phyloP scores from a whole-genome alignment of 1,284 basidiomycete genomes.

The Tylopilus orsonianus region DNA sequence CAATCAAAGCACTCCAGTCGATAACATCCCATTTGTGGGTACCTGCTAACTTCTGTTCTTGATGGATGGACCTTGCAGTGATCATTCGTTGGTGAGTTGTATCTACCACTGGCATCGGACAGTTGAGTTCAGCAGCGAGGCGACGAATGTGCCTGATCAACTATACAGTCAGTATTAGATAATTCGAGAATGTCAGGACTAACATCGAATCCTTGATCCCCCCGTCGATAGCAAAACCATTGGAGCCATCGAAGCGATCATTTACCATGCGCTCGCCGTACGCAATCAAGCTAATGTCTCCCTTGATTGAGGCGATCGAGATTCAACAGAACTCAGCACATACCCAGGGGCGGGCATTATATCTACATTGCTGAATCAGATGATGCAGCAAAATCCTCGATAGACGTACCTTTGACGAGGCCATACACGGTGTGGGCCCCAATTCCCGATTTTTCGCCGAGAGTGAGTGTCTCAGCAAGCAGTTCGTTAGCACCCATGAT shows the following conservation, averaged over 20 bases:
- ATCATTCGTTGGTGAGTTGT: slow-evolving; percentile 77
- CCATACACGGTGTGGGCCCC: slow-evolving; percentile 58
- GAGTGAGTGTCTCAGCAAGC: slow-evolving; percentile 78
- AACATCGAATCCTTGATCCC: slow-evolving; percentile 81
- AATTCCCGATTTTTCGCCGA: slow-evolving; percentile 84
- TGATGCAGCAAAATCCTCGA: slow-evolving; percentile 21
- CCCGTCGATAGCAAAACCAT: slow-evolving; percentile 85
- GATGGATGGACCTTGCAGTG: slow-evolving; percentile 71
- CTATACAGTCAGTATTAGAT: slow-evolving; percentile 5
- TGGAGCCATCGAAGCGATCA: slow-evolving; percentile 73
- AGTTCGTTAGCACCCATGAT: slow-evolving; percentile 75
- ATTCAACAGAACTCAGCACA: slow-evolving; percentile 13
- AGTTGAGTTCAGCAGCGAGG: slow-evolving; percentile 62
- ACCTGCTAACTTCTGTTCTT: slow-evolving; percentile 46
- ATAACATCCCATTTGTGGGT: slow-evolving; percentile 49
- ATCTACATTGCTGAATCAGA: slow-evolving; percentile 37
- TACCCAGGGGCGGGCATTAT: slow-evolving; percentile 61
- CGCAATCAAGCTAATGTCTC: slow-evolving; percentile 44
- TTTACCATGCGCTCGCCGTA: slow-evolving; percentile 69
- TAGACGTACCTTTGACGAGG: slow-evolving; percentile 54
- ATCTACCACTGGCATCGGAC: slow-evolving; percentile 82
- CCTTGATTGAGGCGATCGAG: slow-evolving; percentile 4
- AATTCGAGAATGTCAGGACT: slow-evolving; percentile 1
- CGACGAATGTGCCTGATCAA: slow-evolving; percentile 57
- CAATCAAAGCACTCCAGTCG: slow-evolving; percentile 75